phyloP scores from a whole-genome alignment of 2,329 filamentous ascomycete species.

The Scedosporium dehoogii region DNA sequence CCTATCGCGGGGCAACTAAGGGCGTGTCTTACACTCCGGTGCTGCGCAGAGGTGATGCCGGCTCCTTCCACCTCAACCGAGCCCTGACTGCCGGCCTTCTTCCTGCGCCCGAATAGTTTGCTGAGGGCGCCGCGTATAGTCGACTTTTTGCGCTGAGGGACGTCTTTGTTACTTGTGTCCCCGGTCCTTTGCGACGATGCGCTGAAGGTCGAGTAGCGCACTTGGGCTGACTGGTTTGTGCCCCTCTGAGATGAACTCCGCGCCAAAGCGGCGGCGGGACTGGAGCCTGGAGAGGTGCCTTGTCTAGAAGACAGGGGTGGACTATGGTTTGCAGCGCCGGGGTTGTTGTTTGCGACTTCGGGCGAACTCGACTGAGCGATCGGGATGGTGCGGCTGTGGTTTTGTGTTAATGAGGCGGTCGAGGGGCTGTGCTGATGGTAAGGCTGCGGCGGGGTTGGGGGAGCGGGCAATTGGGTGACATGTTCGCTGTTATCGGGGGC shows the following conservation, averaged over 20 bases:
- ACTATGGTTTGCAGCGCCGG: slow-evolving; percentile 1
- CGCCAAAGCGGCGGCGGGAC: slow-evolving; percentile 6
- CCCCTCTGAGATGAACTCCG: slow-evolving; percentile 20
- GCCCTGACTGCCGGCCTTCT: slow-evolving; percentile 30
- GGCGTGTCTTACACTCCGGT: slow-evolving; percentile 4
- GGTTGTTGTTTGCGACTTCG: not conserved
- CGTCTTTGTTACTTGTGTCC: slow-evolving; percentile 16
- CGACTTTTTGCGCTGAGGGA: slow-evolving; percentile 46
- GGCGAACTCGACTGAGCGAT: not conserved
- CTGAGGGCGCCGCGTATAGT: slow-evolving; percentile 45
- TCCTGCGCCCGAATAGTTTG: slow-evolving; percentile 48
- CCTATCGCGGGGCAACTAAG: not conserved
- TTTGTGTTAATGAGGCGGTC: slow-evolving; percentile 4
- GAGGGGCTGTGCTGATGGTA: slow-evolving; percentile 4
- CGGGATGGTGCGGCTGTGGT: not conserved
- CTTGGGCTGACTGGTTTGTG: slow-evolving; percentile 19
- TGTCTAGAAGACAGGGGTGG: slow-evolving; percentile 11
- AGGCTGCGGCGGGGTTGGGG: slow-evolving; percentile 7
- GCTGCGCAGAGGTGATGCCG: slow-evolving; percentile 1
- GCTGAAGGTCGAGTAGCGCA: slow-evolving; percentile 39
- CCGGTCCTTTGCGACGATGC: slow-evolving; percentile 24
- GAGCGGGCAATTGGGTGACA: not conserved
- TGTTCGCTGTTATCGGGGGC: slow-evolving; percentile 15
- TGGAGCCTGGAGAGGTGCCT: not conserved
- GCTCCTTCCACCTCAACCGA: slow-evolving; percentile 15